phyloP scores from a whole-genome alignment of 805 yeast genomes.

The Cyberlindnera suaveolens region DNA sequence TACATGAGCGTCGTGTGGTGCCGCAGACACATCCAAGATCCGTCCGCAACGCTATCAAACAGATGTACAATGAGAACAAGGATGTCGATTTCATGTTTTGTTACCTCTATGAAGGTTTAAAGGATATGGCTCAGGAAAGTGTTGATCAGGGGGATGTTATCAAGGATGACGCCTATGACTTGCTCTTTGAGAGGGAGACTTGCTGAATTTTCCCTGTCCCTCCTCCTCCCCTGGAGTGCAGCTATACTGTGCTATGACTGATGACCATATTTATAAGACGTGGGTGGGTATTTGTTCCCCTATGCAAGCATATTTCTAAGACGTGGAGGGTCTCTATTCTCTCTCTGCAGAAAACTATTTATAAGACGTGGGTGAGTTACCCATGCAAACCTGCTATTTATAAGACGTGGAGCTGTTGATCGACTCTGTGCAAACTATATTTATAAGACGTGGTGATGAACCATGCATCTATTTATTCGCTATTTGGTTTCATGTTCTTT shows the following conservation, averaged over 20 bases:
- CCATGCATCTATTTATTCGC: not conserved
- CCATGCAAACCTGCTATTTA: not conserved
- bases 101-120: conserved; percentile 12
- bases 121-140: conserved; percentile 6
- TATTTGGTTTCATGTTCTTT: not conserved
- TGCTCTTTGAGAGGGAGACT: conserved; percentile 8
- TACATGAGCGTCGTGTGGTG: conserved; percentile 8
- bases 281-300: not conserved
- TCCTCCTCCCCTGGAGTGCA: no score
- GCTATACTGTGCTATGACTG: no score
- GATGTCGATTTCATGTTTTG: conserved; percentile 13
- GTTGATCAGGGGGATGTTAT: conserved; percentile 8
- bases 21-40: conserved; percentile 9
- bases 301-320: conserved; percentile 1
- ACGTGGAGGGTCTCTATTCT: not conserved
- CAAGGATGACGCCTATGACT: conserved; percentile 9
- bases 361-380: conserved; percentile 1
- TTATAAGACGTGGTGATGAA: no score
- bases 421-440: no score
- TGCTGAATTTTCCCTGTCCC: not conserved
- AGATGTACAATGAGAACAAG: conserved; percentile 12
- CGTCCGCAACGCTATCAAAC: conserved; percentile 7
- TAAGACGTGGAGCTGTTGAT: no score
- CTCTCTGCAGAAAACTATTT: no score
- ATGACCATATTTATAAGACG: conserved; percentile 1